Base-by-base conservation (phyloP, 768 basidiomycete genomes). In the Xanthoconium stramineum region DNA sequence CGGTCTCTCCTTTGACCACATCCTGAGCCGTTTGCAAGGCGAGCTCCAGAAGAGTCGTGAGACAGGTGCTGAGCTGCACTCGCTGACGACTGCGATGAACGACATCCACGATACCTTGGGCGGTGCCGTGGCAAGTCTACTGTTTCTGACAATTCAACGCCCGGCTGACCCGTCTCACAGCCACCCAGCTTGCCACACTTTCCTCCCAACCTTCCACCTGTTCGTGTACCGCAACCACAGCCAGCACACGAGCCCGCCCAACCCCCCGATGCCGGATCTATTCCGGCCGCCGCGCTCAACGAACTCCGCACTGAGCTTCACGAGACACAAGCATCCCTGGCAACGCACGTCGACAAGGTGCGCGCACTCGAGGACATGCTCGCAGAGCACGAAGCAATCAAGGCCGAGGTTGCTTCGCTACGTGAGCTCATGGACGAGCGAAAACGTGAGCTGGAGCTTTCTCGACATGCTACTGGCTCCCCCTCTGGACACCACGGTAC, bases 41-140 rank as follows among this genome's bases (percentile, higher is more conserved):
- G 95, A 98, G 69, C 83, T 98, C n/a, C 88, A 90, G 74, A 97
- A 96, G 75, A 94, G 91, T 65, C 84, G 92, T 17, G 96, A 98
- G 67, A 97, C 95, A 0, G 91, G 92, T 14, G 79, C 86, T 1
- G 95, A 98, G 66, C 77, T 99, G 5, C 83, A 86, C 58, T 82
- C 82, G 1, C 74, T 98, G 33, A 87, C 83, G 15, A 81, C 81
- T 13, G 80, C 89, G 5, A 91, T 99, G 83, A 83, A 77, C 40
- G 94, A 97, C n/a, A 91, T 98, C 43, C 88, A 92, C 57, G 93
- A 97, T 62, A 94, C 91, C 0, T 76, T 99, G 6, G 89, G 89
- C 35, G 96, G 96, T 3, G 80, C 83, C 36, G 63, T 89, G 66
- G 93, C 94, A 55, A 58, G 87, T 80, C 30, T 28, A 32, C 30